Conservation (phyloP, 768 basidiomycete genomes). For the Termitomyces sp. region DNA sequence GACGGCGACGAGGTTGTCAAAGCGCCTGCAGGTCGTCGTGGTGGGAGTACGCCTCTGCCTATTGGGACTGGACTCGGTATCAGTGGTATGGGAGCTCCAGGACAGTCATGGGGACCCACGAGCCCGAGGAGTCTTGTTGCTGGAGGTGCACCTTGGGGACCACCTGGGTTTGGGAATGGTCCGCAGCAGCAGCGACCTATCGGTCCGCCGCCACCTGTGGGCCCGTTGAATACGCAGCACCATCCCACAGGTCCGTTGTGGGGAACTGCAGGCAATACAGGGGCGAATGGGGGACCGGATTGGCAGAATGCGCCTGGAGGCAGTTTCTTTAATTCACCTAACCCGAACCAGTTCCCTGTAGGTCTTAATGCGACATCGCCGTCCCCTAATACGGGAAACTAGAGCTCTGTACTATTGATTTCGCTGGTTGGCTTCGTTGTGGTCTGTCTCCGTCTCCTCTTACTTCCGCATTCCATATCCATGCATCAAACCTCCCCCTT, state of each 20-base stretch:
- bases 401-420: conserved; percentile 10
- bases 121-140: conserved; percentile 42
- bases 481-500: not conserved
- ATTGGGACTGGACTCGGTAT: conserved; percentile 20
- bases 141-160: conserved; percentile 28
- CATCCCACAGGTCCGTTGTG: conserved; percentile 32
- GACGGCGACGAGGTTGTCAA: conserved; percentile 79
- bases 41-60: conserved; percentile 29
- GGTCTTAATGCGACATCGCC: conserved; percentile 51
- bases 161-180: conserved; percentile 32
- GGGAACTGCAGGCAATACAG: conserved; percentile 29
- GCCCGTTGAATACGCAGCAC: conserved; percentile 19
- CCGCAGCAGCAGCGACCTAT: conserved; percentile 15
- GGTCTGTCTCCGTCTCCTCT: not conserved
- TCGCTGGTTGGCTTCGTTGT: not conserved
- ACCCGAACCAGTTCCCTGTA: conserved; percentile 37
- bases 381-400: conserved; percentile 32
- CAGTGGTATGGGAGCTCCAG: conserved; percentile 14
- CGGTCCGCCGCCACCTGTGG: conserved; percentile 30
- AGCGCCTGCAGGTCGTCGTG: conserved; percentile 40
- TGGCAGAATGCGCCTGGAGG: conserved; percentile 44
- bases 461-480: conserved; percentile 2
- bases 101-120: conserved; percentile 46
- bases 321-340: conserved; percentile 34
- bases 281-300: conserved; percentile 25